Evolutionary conservation across 179 eudicot species (phyloP).

Genomic region (Amaranthus tricolor): DNA sequence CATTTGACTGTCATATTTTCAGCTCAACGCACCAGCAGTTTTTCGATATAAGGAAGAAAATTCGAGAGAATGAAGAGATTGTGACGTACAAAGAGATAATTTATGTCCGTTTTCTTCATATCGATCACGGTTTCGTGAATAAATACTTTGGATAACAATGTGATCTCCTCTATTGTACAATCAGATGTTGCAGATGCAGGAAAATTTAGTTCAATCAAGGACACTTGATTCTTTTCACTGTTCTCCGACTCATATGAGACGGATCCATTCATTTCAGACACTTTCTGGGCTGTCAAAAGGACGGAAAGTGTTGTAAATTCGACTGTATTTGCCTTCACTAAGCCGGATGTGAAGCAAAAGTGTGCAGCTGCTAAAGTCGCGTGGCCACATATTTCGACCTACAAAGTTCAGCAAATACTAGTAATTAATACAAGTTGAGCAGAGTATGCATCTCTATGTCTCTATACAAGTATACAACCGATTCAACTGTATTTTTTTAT

Average conservation of each 20-base stretch:
- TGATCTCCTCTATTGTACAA: slow-evolving; percentile 30
- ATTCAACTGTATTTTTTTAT: too few relatives aligned
- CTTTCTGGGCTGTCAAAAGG: not conserved
- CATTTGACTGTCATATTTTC: too few relatives aligned
- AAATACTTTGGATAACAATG: slow-evolving; percentile 36
- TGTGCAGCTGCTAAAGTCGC: slow-evolving; percentile 1
- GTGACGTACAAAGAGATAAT: slow-evolving; percentile 50
- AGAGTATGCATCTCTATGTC: too few relatives aligned
- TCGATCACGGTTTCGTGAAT: slow-evolving; percentile 38
- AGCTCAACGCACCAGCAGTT: too few relatives aligned
- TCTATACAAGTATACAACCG: too few relatives aligned
- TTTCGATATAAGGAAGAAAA: too few relatives aligned
- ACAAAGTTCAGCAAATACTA: not conserved
- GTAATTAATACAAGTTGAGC: too few relatives aligned
- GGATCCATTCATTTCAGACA: slow-evolving; percentile 1
- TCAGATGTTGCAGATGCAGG: slow-evolving; percentile 46
- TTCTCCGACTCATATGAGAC: slow-evolving; percentile 22
- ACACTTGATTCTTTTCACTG: slow-evolving; percentile 17
- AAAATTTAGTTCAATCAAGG: slow-evolving; percentile 56
- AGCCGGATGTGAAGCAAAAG: not conserved
- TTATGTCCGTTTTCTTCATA: slow-evolving; percentile 42
- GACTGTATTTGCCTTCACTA: not conserved
- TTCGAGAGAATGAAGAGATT: not conserved
- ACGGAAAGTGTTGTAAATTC: not conserved
- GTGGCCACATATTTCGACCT: not conserved